Base-by-base conservation (phyloP, 2,329 filamentous ascomycete species). In the Arthroderma sp. region DNA sequence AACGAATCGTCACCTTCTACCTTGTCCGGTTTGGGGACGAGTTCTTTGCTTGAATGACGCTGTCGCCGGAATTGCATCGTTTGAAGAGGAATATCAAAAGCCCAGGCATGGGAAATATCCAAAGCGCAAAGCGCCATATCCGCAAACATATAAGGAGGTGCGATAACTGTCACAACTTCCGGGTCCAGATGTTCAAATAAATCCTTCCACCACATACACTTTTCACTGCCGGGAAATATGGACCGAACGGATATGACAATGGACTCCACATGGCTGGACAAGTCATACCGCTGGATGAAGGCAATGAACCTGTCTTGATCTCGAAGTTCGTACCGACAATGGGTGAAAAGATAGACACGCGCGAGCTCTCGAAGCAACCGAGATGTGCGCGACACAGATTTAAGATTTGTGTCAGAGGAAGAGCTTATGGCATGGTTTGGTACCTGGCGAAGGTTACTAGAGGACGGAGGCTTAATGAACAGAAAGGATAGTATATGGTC, bases 61-160 rank as follows among this genome's bases (percentile, higher is more conserved):
- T 28, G 36, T 43, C 45, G 30, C 38, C 41, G 42, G 44, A 77
- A 57, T 43, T 69, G 66, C 5, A 86, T 58, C 36, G 80, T 70
- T 52, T 86, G 81, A 43, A 75, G 72, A 5, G 71, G 70, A 49
- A 77, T 75, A 45, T 77, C 70, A 53, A 83, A 84, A 27, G 72
- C 72, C 78, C 78, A 82, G 4, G 67, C 66, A 54, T 82, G 75
- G 6, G 68, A 68, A 34, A 75, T 66, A 41, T 74, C 71, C 29
- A 83, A 66, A 46, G 67, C 68, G 4, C 73, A 73, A 11, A 74
- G 74, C 4, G 82, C 63, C 40, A 85, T 65, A 0, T 70, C 70
- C 1, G 79, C 77, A 5, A 87, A 66, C 11, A 77, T 74, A 3
- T 71, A 66, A 0, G 81, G 78, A 5, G 80, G 74, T 0, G 80